These are phyloP conservation scores for Chlorella sp. DNA, from an alignment of 139 green algal species.

Conservation along the genomic window DNA sequence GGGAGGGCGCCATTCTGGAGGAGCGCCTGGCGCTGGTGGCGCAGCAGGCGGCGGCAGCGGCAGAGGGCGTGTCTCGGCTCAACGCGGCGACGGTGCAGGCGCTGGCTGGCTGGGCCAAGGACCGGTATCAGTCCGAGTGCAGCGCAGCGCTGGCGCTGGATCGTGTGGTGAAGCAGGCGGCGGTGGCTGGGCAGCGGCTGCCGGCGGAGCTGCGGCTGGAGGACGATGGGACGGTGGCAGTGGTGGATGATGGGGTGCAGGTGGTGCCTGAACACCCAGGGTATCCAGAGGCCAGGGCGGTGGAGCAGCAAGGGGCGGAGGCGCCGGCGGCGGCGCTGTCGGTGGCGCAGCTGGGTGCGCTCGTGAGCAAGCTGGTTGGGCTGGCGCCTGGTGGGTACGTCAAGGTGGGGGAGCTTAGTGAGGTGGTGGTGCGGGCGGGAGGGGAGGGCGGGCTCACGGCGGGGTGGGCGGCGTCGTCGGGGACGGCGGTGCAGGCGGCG, in stretches of 20 bases:
- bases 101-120: constrained; percentile 1
- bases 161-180: constrained; percentile 37
- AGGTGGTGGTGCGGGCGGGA: constrained; percentile 33
- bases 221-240: constrained; percentile 33
- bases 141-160: constrained; percentile 57
- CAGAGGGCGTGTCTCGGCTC: constrained; percentile 7
- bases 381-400: constrained; percentile 32
- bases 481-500: constrained; percentile 20
- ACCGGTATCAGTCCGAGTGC: constrained; percentile 58
- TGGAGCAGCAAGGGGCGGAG: constrained; percentile 12
- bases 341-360: constrained; percentile 33
- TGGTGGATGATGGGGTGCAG: constrained; percentile 40
- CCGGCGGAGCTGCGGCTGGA: constrained; percentile 44
- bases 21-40: constrained; percentile 23
- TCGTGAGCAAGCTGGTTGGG: constrained; percentile 23
- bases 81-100: neutral
- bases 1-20: constrained; percentile 35
- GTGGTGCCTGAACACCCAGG: constrained; percentile 15
- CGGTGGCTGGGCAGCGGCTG: constrained; percentile 38
- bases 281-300: constrained; percentile 8
- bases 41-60: neutral
- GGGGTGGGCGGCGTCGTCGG: constrained; percentile 20
- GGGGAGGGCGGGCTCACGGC: constrained; percentile 17
- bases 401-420: constrained; percentile 27
- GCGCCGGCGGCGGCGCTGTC: constrained; percentile 31